phyloP scores from a whole-genome alignment of 495 filamentous ascomycete species.

The Hapsidospora chrysogenum region DNA sequence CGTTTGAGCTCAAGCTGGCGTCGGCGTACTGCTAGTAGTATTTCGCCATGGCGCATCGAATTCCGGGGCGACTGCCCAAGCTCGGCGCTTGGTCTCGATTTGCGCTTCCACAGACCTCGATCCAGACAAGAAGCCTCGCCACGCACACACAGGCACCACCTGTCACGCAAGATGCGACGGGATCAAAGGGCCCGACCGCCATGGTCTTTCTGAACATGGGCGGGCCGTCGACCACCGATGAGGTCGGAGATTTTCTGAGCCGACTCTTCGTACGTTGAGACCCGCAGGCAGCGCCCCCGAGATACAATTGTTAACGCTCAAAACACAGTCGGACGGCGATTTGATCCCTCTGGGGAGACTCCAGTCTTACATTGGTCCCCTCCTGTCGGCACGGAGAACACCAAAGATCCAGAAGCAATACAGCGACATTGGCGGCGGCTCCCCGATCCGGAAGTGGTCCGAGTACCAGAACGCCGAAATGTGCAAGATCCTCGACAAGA shows the following conservation, averaged over 20 bases:
- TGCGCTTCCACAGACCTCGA: slow-evolving; percentile 2
- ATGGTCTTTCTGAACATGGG: slow-evolving; percentile 99
- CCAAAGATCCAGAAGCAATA: slow-evolving; percentile 96
- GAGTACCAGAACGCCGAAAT: slow-evolving; percentile 83
- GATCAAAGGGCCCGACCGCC: slow-evolving; percentile 51
- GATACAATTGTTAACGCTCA: no score
- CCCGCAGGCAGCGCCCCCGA: background rate
- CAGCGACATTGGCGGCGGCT: slow-evolving; percentile 85
- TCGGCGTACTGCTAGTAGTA: no score
- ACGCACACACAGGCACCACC: slow-evolving; percentile 58
- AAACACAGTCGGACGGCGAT: slow-evolving; percentile 72
- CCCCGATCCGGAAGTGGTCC: slow-evolving; percentile 94
- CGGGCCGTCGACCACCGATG: slow-evolving; percentile 71
- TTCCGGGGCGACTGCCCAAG: no score
- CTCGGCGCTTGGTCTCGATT: background rate
- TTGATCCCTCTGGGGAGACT: slow-evolving; percentile 90
- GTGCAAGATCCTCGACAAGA: slow-evolving; percentile 87
- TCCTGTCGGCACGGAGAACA: slow-evolving; percentile 73
- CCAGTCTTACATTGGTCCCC: slow-evolving; percentile 75
- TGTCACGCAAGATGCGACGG: slow-evolving; percentile 46
- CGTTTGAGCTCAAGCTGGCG: no score
- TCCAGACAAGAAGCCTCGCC: slow-evolving; percentile 36
- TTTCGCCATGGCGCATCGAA: no score
- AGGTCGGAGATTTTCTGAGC: slow-evolving; percentile 87
- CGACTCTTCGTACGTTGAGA: slow-evolving; percentile 63